phyloP scores from a whole-genome alignment of 257 asterid species.

The Solanum chiquidenum region DNA sequence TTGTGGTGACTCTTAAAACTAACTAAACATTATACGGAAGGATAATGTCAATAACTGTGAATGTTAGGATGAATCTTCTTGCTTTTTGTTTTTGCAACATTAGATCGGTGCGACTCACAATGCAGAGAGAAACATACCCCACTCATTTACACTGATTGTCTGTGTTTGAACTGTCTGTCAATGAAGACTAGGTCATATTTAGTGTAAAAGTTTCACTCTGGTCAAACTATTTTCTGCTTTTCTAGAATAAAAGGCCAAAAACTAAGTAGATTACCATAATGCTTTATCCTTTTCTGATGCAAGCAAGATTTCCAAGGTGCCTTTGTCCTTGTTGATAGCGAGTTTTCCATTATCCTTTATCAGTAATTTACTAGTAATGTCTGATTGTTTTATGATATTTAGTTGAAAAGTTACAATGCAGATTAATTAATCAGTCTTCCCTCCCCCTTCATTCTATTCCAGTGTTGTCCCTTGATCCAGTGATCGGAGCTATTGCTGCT shows the following conservation, averaged over 20 bases:
- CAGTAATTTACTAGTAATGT: neutral
- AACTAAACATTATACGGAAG: neutral
- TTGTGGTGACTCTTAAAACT: neutral
- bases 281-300: neutral
- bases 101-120: neutral
- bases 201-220: neutral
- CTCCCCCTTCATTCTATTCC: neutral
- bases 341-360: neutral
- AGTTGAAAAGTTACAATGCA: neutral
- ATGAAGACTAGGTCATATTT: neutral
- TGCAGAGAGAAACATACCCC: neutral
- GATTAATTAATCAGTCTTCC: neutral
- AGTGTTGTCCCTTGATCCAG: constrained; percentile 72
- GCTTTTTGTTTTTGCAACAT: neutral
- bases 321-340: neutral
- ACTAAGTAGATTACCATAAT: neutral
- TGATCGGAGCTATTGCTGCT: constrained; percentile 89
- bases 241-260: neutral
- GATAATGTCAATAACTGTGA: neutral
- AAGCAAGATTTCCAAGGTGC: neutral
- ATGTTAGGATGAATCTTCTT: neutral
- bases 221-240: neutral
- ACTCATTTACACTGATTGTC: neutral
- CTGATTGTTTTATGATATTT: neutral
- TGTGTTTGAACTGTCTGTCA: neutral